Base-by-base conservation (phyloP, 164 flowering plant genomes). In the Sedum album region DNA sequence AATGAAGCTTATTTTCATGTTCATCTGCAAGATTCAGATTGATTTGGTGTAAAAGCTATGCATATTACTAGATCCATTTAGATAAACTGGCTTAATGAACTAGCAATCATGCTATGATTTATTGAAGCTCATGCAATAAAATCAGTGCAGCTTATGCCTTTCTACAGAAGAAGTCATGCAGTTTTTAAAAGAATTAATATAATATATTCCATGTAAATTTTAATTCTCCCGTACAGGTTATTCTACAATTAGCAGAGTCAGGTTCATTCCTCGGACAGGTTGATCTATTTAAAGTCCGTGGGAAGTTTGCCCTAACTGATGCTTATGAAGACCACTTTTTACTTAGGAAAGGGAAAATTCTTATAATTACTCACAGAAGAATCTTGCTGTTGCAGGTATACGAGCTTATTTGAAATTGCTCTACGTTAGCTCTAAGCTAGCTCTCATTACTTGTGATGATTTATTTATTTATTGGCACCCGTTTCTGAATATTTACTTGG, bases 291-390 rank as follows among this genome's bases (percentile, higher is more conserved):
- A 92, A 89, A 82, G 96, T 90, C 10, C 91, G 99, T 66, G 99
- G 91, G 39, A 95, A 95, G 80, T 95, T 95, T 82, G 97, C 97
- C 48, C 75, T 95, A 61, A 80, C 99, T 44, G 99, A 95, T 85
- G 95, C 99, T n/a, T 95, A 92, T 76, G 97, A 92, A 84, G 86
- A 88, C 72, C 99, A 95, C 68, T 95, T 92, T 72, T 48, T 83
- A 66, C 97, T 95, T 51, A 97, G 90, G 6, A 89, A 92, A 73
- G 96, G 93, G 63, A 88, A 84, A 77, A 81, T 90, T 28, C 73
- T 88, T 46, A 60, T 85, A 61, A 81, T 95, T 68, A 95, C 99
- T 53, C 99, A 95, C 76, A 88, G 97, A 65, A 78, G 99, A 80
- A 88, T 86, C 64, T 63, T 95, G 66, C 74, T 92, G 65, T 53